phyloP scores from a whole-genome alignment of 805 yeast species.

The Ogataea sp. region DNA sequence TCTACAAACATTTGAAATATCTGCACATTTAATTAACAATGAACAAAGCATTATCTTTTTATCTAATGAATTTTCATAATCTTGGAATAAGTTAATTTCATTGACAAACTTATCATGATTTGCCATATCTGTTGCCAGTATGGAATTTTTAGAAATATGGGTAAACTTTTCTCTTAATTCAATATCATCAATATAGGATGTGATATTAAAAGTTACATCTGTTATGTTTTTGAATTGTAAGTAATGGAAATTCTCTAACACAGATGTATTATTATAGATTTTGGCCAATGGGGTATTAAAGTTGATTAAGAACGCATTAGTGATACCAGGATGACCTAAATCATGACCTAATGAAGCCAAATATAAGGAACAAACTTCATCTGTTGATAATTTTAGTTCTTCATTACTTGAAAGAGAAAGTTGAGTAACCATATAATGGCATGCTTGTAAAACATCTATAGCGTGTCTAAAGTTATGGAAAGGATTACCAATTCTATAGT shows the following conservation, averaged over 20 bases:
- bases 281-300: conserved; percentile 55
- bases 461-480: conserved; percentile 97
- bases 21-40: conserved; percentile 86
- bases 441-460: conserved; percentile 89
- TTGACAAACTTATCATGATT: conserved; percentile 67
- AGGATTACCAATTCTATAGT: conserved; percentile 78
- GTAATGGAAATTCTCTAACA: conserved; percentile 77
- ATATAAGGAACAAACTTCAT: conserved; percentile 51
- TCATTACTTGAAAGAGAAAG: conserved; percentile 6
- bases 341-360: conserved; percentile 92
- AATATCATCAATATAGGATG: background rate
- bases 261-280: conserved; percentile 55
- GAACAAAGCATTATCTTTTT: conserved; percentile 42
- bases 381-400: conserved; percentile 5
- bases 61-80: conserved; percentile 16
- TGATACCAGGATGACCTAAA: conserved; percentile 95
- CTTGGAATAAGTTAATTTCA: conserved; percentile 33
- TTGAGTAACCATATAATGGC: conserved; percentile 48
- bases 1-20: conserved; percentile 87
- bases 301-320: conserved; percentile 60
- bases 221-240: conserved; percentile 46
- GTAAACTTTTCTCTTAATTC: background rate
- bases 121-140: conserved; percentile 92
- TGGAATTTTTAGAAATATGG: conserved; percentile 18
- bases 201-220: conserved; percentile 7